phyloP scores from a whole-genome alignment of 1,139 yeast species.

The Petasospora fabianii region DNA sequence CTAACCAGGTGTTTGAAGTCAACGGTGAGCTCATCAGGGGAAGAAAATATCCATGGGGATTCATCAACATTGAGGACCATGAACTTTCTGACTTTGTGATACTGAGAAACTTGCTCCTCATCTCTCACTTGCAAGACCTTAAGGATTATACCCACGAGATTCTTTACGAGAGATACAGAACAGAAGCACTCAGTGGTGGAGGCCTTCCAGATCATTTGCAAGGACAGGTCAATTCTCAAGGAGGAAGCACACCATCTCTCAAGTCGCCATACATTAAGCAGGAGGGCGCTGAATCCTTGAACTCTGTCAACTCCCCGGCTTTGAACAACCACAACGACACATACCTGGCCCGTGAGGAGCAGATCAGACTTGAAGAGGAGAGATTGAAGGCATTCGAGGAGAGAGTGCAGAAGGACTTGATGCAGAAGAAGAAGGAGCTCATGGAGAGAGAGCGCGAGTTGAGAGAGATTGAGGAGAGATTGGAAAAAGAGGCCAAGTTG shows the following conservation, averaged over 20 bases:
- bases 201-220: conserved; percentile 25
- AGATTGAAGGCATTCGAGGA: conserved; percentile 75
- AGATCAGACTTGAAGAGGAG: conserved; percentile 76
- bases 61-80: conserved; percentile 83
- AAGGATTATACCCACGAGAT: conserved; percentile 92
- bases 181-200: conserved; percentile 72
- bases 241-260: conserved; percentile 16
- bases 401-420: conserved; percentile 85
- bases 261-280: conserved; percentile 25
- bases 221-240: conserved; percentile 11
- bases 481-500: conserved; percentile 46
- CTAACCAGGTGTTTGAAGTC: conserved; percentile 56
- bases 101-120: conserved; percentile 76
- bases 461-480: conserved; percentile 73
- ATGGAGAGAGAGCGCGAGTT: conserved; percentile 87
- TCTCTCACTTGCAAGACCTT: conserved; percentile 90
- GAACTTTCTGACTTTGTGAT: conserved; percentile 80
- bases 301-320: conserved; percentile 21
- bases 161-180: conserved; percentile 87
- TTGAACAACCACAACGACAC: conserved; percentile 35
- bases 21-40: conserved; percentile 68
- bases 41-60: conserved; percentile 93
- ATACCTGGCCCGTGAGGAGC: conserved; percentile 71
- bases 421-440: conserved; percentile 78
- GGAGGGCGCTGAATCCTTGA: conserved; percentile 24